phyloP scores from a whole-genome alignment of 2,329 filamentous ascomycete species.

The Clarireedia hainanense region DNA sequence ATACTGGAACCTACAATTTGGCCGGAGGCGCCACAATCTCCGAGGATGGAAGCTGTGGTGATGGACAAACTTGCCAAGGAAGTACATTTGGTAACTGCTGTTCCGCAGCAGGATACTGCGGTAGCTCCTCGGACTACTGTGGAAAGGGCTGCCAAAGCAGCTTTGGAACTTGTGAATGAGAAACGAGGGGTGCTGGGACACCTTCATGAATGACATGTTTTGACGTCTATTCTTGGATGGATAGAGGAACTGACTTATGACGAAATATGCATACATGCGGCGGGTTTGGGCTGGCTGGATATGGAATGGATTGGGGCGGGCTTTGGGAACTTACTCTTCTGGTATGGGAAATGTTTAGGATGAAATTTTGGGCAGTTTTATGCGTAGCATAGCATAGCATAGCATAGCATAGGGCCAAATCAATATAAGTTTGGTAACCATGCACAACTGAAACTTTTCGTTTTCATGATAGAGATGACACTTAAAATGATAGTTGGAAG shows the following conservation, averaged over 20 bases:
- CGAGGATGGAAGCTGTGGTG: slow-evolving; percentile 5
- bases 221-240: too few species aligned
- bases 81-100: slow-evolving; percentile 6
- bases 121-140: not conserved
- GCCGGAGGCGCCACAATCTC: not conserved
- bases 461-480: too few species aligned
- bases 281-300: not conserved
- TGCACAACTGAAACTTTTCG: not conserved
- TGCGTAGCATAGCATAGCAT: too few species aligned
- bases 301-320: not conserved
- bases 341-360: not conserved
- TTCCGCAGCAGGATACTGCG: slow-evolving; percentile 1
- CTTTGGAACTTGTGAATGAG: slow-evolving; percentile 3
- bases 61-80: slow-evolving; percentile 1
- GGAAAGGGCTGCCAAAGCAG: not conserved
- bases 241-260: not conserved
- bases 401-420: not conserved
- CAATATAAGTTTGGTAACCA: not conserved
- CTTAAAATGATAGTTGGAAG: too few species aligned
- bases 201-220: too few species aligned
- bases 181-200: not conserved
- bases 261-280: not conserved
- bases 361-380: not conserved
- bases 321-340: not conserved
- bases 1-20: not conserved